Evolutionary conservation across 495 filamentous ascomycete genomes (phyloP), one percentile per base, ranked within the genome.

Genomic region (Sabuloglossum arenarium): DNA sequence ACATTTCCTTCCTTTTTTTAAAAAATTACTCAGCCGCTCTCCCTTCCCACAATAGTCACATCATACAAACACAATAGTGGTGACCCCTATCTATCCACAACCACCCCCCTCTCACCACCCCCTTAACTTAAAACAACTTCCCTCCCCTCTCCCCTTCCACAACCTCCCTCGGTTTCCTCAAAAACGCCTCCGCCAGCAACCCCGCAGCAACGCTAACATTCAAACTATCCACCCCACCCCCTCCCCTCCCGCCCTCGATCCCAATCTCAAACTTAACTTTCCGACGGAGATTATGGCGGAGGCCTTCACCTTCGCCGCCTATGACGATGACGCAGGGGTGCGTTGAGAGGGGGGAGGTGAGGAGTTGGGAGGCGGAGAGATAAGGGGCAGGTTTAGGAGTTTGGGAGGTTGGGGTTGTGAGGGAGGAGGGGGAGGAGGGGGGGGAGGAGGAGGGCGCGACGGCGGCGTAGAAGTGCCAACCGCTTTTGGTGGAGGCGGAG

Each of bases 201-300:
- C 77, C 86, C 4, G 82, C 78, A n/a, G 88, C 88, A 16, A 89
- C 86, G 60, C 82, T 82, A 3, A 94, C 88, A 64, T 94, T 94
- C 62, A 95, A 70, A 67, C 86, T 91, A 59, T 95, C 88, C 16
- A 88, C 72, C 14, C 68, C 72, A 6, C 66, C 59, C 10, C 67
- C 66, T 55, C 68, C 64, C 3, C 73, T 66, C 19, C 65, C 69
- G 0, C 71, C 69, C 1, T 71, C 69, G 31, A 84, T 79, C 28
- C 72, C 75, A 49, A 84, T 70, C 8, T 74, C 66, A 16, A 68
- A 68, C 63, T 91, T 79, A 0, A 84, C 82, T 58, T 77, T 71
- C 42, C 70, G 75, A 50, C 75, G 75, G 52, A 93, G 66, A 54
- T 75, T 74, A 52, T 64, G 63, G 21, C 72, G 69, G 32, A 98